Evolutionary conservation across 352 stramenopile genomes (phyloP), one percentile per base, ranked within the genome.

Genomic region (Phytopythium mirpurense): DNA sequence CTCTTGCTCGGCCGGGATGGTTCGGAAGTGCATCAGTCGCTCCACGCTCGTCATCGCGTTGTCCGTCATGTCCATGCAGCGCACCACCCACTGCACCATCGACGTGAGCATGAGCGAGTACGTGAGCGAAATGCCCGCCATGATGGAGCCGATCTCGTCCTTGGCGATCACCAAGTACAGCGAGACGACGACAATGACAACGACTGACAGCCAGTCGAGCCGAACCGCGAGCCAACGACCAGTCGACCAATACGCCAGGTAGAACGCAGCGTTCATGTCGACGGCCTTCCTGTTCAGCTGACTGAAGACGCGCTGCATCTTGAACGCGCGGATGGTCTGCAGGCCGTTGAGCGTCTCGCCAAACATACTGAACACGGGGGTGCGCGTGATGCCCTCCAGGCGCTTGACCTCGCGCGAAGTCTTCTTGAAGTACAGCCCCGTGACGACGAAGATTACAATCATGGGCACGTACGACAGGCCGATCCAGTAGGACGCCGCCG

Each of bases 201-300:
- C 47, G 7, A 91, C 81, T 12, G 78, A 74, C 0, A 88, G 47
- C 63, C 59, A 77, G 50, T 87, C 92, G 19, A 98, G 77, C 16
- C 97, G 77, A 50, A 98, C 82, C 8, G 85, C 94, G 19, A 99
- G 78, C 95, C 96, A 99, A 46, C 95, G 93, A 50, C 59, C 60
- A 14, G 61, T 47, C 11, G 63, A 51, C 53, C 70, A 73, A 32
- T 63, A 73, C 1, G 62, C 59, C 48, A 83, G 68, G 42, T 71
- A 78, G 40, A 65, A 65, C 32, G 61, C 69, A 2, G 68, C 47
- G 48, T 83, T 83, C 26, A 72, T 44, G 41, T 81, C 65, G 7
- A 84, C 52, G 38, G 69, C 51, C 18, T 46, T 21, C 56, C 66
- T 67, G 60, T 76, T 66, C 42, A 73, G 53, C 23, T 43, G 12